Conservation (phyloP, 1,284 basidiomycete species). For the Apiotrichum gamsii region DNA sequence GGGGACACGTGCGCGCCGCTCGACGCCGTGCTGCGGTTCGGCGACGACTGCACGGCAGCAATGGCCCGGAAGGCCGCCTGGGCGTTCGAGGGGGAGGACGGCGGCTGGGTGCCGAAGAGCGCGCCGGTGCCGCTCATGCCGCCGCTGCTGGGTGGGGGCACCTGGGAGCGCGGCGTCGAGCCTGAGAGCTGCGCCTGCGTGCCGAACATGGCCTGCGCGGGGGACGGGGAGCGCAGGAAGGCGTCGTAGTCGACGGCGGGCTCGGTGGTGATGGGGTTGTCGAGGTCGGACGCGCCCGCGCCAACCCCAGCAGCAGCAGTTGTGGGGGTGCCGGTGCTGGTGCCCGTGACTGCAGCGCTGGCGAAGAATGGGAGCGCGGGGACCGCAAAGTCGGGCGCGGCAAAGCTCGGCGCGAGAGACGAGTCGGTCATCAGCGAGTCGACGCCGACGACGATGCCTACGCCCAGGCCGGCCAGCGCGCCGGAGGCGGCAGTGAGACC, state of each 20-base stretch:
- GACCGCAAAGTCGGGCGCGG: background rate
- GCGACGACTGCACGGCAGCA: background rate
- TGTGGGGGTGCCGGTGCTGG: background rate
- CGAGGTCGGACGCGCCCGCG: background rate
- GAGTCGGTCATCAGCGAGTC: background rate
- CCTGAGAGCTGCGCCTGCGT: background rate
- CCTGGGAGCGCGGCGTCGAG: conserved; percentile 7
- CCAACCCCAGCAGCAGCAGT: too few species aligned
- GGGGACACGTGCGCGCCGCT: background rate
- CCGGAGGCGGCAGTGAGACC: background rate
- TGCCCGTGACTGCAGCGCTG: background rate
- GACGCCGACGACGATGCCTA: too few species aligned
- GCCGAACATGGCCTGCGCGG: background rate
- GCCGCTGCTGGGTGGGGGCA: background rate
- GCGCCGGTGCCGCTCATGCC: background rate
- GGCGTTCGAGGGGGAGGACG: too few species aligned
- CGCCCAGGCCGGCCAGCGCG: too few species aligned
- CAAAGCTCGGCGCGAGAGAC: background rate
- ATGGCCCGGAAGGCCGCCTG: background rate
- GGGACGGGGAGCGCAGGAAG: conserved; percentile 14
- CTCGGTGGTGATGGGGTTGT: background rate
- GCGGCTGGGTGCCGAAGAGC: too few species aligned
- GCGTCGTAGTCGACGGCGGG: conserved; percentile 9
- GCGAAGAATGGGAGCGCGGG: background rate
- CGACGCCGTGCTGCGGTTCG: too few species aligned